Evolutionary conservation across 1,284 basidiomycete genomes (phyloP).

Genomic region (Fomes fomentarius): DNA sequence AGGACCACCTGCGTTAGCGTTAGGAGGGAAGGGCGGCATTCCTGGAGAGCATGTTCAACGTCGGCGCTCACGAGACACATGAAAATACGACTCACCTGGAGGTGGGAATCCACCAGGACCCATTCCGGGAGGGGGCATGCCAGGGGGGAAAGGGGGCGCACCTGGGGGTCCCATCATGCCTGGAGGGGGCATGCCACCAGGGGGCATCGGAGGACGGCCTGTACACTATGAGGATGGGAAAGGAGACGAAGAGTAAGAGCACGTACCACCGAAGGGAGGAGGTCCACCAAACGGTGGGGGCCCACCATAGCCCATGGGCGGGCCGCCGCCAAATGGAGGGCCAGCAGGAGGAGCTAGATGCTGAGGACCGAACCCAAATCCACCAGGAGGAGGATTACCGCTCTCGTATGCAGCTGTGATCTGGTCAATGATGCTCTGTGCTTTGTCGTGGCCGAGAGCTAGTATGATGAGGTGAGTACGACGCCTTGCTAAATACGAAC

Average conservation of each 20-base stretch:
- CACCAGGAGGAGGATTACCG: slow-evolving; percentile 80
- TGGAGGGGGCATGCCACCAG: slow-evolving; percentile 50
- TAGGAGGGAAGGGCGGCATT: slow-evolving; percentile 65
- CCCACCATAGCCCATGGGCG: slow-evolving; percentile 52
- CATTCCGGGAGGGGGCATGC: slow-evolving; percentile 37
- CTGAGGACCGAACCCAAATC: slow-evolving; percentile 80
- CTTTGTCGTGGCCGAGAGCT: slow-evolving; percentile 96
- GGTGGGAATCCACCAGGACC: slow-evolving; percentile 35
- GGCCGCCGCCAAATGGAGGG: slow-evolving; percentile 47
- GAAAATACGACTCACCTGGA: slow-evolving; percentile 21
- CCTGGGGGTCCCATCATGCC: slow-evolving; percentile 52
- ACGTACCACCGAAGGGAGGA: slow-evolving; percentile 54
- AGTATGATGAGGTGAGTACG: slow-evolving; percentile 16
- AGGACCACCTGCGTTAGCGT: slow-evolving; percentile 28
- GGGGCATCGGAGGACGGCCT: slow-evolving; percentile 75
- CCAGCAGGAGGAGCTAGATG: slow-evolving; percentile 54
- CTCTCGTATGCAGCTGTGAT: slow-evolving; percentile 91
- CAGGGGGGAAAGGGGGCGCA: slow-evolving; percentile 41
- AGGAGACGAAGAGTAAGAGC: slow-evolving; percentile 4
- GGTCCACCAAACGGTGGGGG: slow-evolving; percentile 44
- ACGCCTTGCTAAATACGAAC: background rate
- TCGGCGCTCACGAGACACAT: background rate
- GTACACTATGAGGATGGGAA: slow-evolving; percentile 14
- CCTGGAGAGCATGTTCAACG: slow-evolving; percentile 13
- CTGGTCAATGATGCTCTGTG: slow-evolving; percentile 95